A percentile compares a stretch with the other conserved stretches of the same genome.
phyloP scores from a whole-genome alignment of 2,329 filamentous ascomycete species.

The Hirsutella minnesotensis region DNA sequence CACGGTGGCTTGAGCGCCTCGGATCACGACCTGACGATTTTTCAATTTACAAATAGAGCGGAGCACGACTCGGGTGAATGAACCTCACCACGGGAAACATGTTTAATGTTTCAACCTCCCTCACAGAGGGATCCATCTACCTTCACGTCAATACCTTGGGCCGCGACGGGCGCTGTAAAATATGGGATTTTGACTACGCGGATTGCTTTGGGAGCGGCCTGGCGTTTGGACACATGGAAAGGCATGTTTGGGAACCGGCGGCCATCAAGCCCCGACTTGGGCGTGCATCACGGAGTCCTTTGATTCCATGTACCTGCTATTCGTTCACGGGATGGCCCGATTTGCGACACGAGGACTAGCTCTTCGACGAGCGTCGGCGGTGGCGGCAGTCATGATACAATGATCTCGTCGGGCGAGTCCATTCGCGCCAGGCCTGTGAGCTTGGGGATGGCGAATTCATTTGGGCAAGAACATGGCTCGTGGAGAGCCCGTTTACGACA shows the following conservation, averaged over 20 bases:
- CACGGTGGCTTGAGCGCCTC: constrained; percentile 3
- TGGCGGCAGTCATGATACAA: too few relatives aligned
- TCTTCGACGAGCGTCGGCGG: too few relatives aligned
- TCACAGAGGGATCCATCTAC: neutral
- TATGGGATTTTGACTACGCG: neutral
- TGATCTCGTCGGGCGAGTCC: too few relatives aligned
- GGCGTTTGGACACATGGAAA: constrained; percentile 1
- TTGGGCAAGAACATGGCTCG: too few relatives aligned
- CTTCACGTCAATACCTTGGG: constrained; percentile 1
- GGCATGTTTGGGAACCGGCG: neutral
- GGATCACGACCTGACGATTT: constrained; percentile 6
- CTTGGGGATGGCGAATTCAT: too few relatives aligned
- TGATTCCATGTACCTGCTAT: too few relatives aligned
- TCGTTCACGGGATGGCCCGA: too few relatives aligned
- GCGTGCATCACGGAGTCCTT: neutral
- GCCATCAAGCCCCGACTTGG: neutral
- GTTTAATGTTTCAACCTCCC: neutral
- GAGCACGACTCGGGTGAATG: constrained; percentile 1
- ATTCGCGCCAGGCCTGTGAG: too few relatives aligned
- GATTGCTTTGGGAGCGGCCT: neutral
- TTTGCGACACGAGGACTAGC: too few relatives aligned
- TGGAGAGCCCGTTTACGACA: too few relatives aligned
- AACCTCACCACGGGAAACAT: constrained; percentile 1
- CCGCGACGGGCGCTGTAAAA: constrained; percentile 1
- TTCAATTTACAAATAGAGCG: constrained; percentile 2